Evolutionary conservation across 805 yeast species (phyloP).

Genomic region (Candida loeiensis): DNA sequence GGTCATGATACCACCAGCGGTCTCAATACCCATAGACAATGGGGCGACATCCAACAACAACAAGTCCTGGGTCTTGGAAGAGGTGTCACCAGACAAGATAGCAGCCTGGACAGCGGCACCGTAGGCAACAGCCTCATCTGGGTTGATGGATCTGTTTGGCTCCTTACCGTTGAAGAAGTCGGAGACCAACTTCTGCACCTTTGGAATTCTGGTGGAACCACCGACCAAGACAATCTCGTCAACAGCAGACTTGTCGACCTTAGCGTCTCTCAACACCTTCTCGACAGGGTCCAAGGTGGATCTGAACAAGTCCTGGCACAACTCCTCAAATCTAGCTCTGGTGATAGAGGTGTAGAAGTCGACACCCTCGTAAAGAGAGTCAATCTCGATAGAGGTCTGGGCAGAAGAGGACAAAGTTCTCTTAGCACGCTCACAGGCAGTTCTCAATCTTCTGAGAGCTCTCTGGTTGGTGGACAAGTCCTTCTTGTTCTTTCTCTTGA

Average conservation of each 20-base stretch:
- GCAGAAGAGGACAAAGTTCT: constrained; percentile 96
- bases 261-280: constrained; percentile 87
- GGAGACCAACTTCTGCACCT: constrained; percentile 89
- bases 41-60: constrained; percentile 96
- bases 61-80: constrained; percentile 93
- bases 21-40: constrained; percentile 94
- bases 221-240: constrained; percentile 94
- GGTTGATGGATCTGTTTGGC: constrained; percentile 94
- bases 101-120: constrained; percentile 99
- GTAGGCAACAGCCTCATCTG: constrained; percentile 98
- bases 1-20: constrained; percentile 99
- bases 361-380: constrained; percentile 89
- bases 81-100: constrained; percentile 91
- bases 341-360: constrained; percentile 96
- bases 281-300: constrained; percentile 93
- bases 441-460: constrained; percentile 97
- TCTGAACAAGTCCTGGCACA: constrained; percentile 91
- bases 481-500: constrained; percentile 97
- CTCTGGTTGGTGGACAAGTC: constrained; percentile 91
- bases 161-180: constrained; percentile 97
- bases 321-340: constrained; percentile 96
- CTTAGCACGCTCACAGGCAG: constrained; percentile 99
- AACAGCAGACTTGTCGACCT: constrained; percentile 84
- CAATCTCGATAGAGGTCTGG: constrained; percentile 92
- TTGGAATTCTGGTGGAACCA: constrained; percentile 98